phyloP scores from a whole-genome alignment of 1,139 yeast genomes.

The Martiniozyma asiatica region DNA sequence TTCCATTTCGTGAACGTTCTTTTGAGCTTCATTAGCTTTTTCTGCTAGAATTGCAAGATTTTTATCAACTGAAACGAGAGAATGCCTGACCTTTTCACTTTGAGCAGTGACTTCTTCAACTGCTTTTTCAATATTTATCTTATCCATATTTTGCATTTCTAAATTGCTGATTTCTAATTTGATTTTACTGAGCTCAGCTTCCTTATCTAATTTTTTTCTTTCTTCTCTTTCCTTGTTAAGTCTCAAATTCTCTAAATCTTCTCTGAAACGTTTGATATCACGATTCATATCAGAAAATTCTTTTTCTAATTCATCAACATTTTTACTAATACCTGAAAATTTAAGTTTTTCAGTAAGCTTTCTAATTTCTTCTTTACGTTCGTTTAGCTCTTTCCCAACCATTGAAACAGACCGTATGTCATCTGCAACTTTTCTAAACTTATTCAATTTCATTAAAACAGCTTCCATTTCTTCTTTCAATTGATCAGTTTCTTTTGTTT shows the following conservation, averaged over 20 bases:
- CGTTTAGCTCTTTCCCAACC: constrained; percentile 6
- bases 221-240: constrained; percentile 40
- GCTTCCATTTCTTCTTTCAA: background rate
- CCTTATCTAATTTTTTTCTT: constrained; percentile 37
- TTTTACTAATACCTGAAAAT: constrained; percentile 25
- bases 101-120: constrained; percentile 22
- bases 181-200: constrained; percentile 45
- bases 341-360: constrained; percentile 4
- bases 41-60: constrained; percentile 5
- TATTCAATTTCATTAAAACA: constrained; percentile 1
- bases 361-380: constrained; percentile 6
- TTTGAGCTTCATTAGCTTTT: constrained; percentile 8
- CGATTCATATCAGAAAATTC: constrained; percentile 25
- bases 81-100: constrained; percentile 17
- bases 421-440: constrained; percentile 2
- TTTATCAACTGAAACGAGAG: constrained; percentile 4
- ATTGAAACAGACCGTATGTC: constrained; percentile 5
- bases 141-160: constrained; percentile 38
- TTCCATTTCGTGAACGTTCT: constrained; percentile 9
- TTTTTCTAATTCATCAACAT: constrained; percentile 40
- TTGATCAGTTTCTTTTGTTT: background rate
- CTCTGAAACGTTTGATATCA: constrained; percentile 33
- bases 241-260: constrained; percentile 29
- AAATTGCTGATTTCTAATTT: constrained; percentile 42
- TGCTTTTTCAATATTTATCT: constrained; percentile 24